These are phyloP conservation scores for Fraxinus dipetala DNA, from an alignment of 305 asterid species.

Conservation along the genomic window DNA sequence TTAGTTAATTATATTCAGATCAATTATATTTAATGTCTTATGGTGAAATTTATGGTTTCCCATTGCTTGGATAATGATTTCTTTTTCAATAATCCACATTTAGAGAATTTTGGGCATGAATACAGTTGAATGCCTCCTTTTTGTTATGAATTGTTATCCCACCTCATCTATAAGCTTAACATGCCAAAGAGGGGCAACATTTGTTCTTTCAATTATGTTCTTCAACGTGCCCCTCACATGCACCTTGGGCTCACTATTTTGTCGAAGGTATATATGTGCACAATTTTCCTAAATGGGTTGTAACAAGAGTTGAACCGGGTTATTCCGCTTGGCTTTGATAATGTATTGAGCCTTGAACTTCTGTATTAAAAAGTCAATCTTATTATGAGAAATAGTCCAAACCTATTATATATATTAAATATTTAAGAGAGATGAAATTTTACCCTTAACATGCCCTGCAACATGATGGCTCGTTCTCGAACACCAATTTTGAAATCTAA, in stretches of 20 bases:
- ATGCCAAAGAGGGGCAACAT: background rate
- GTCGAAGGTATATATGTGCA: background rate
- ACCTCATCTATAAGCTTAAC: background rate
- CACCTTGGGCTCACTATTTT: background rate
- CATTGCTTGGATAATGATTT: background rate
- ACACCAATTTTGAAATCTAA: background rate
- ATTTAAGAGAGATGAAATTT: background rate
- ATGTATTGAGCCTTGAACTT: background rate
- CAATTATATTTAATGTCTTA: background rate
- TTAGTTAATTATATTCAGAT: background rate
- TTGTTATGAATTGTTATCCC: background rate
- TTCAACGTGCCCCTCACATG: background rate
- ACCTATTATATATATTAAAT: too few species aligned
- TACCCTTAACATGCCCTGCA: background rate
- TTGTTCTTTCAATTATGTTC: background rate
- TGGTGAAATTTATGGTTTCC: background rate
- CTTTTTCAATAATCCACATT: background rate
- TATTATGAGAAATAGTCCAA: background rate
- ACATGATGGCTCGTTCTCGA: background rate
- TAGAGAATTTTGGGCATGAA: background rate
- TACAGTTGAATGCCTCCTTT: background rate
- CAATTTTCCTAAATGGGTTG: background rate
- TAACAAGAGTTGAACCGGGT: background rate
- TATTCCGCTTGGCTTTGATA: background rate
- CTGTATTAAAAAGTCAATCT: background rate